These are phyloP conservation scores for Calycina marina DNA, from an alignment of 2,329 filamentous ascomycete genomes.

Conservation along the genomic window DNA sequence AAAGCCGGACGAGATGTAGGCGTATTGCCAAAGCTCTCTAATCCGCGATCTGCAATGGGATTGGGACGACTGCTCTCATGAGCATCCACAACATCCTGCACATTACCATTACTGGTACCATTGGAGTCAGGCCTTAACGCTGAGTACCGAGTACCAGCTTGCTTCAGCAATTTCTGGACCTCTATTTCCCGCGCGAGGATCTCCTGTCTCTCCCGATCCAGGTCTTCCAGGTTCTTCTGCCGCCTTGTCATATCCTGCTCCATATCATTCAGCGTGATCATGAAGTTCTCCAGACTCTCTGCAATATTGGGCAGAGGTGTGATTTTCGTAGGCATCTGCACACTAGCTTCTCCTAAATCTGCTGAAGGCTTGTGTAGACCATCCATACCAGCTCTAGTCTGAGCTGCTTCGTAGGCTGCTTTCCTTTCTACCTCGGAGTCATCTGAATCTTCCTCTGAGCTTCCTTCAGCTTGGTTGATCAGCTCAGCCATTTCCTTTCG, in stretches of 20 bases:
- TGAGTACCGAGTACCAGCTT: slow-evolving; percentile 62
- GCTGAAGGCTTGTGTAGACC: slow-evolving; percentile 37
- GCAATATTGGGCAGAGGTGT: slow-evolving; percentile 62
- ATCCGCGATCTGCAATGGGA: slow-evolving; percentile 17
- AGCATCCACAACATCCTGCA: slow-evolving; percentile 9
- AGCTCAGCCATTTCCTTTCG: slow-evolving; percentile 70
- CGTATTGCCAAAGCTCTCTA: slow-evolving; percentile 27
- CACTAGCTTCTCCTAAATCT: slow-evolving; percentile 22
- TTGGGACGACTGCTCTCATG: slow-evolving; percentile 4
- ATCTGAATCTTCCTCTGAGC: slow-evolving; percentile 45
- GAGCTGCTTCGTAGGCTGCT: slow-evolving; percentile 74
- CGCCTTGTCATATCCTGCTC: slow-evolving; percentile 46
- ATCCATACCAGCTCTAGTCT: slow-evolving; percentile 78
- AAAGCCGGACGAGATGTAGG: slow-evolving; percentile 18
- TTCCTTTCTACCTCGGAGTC: slow-evolving; percentile 58
- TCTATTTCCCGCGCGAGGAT: slow-evolving; percentile 59
- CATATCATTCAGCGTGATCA: slow-evolving; percentile 45
- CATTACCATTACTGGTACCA: slow-evolving; percentile 17
- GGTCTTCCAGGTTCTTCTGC: slow-evolving; percentile 46
- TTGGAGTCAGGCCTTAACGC: slow-evolving; percentile 35
- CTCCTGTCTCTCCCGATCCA: slow-evolving; percentile 53
- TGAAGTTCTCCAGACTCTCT: slow-evolving; percentile 50
- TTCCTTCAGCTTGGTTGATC: slow-evolving; percentile 65
- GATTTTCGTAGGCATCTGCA: slow-evolving; percentile 39
- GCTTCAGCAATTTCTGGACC: slow-evolving; percentile 66